These are phyloP conservation scores for Parvularia atlantis DNA, from an alignment of 78 protist genomes.

Conservation along the genomic window DNA sequence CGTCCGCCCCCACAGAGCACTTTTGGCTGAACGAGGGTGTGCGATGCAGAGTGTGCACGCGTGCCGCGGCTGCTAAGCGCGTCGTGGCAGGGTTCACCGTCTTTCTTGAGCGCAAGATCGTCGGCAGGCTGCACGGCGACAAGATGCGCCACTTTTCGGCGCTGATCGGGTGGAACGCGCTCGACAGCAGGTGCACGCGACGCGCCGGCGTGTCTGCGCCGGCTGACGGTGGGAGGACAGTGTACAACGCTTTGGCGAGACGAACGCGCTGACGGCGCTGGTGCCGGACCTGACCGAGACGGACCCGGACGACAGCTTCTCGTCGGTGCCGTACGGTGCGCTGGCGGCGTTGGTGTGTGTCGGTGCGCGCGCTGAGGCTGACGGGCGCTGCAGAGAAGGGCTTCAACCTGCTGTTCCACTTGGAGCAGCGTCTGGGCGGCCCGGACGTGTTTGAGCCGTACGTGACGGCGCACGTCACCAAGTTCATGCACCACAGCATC, in stretches of 20 bases:
- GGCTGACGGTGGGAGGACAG: too few relatives aligned
- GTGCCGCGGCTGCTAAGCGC: constrained; percentile 14
- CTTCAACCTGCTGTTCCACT: constrained; percentile 49
- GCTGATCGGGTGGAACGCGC: neutral
- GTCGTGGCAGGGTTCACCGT: constrained; percentile 59
- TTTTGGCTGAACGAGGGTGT: constrained; percentile 22
- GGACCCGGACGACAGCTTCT: constrained; percentile 75
- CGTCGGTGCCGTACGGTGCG: constrained; percentile 72
- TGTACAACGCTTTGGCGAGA: constrained; percentile 28
- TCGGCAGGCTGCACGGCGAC: constrained; percentile 37
- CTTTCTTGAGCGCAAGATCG: constrained; percentile 56
- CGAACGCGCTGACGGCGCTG: constrained; percentile 43
- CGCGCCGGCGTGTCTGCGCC: too few relatives aligned
- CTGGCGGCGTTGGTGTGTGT: too few relatives aligned
- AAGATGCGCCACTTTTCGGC: constrained; percentile 32
- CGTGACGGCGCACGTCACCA: constrained; percentile 21
- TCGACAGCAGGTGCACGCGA: neutral
- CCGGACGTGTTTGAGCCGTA: constrained; percentile 24
- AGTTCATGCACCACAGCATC: neutral
- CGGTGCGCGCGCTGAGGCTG: too few relatives aligned
- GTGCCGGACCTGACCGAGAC: constrained; percentile 36
- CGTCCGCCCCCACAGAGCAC: too few relatives aligned
- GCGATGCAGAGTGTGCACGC: too few relatives aligned
- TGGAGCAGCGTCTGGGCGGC: constrained; percentile 54
- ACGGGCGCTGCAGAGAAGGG: too few relatives aligned